These are phyloP conservation scores for Cicer pinnatifidum DNA, from an alignment of 306 rosid genomes.

Conservation along the genomic window DNA sequence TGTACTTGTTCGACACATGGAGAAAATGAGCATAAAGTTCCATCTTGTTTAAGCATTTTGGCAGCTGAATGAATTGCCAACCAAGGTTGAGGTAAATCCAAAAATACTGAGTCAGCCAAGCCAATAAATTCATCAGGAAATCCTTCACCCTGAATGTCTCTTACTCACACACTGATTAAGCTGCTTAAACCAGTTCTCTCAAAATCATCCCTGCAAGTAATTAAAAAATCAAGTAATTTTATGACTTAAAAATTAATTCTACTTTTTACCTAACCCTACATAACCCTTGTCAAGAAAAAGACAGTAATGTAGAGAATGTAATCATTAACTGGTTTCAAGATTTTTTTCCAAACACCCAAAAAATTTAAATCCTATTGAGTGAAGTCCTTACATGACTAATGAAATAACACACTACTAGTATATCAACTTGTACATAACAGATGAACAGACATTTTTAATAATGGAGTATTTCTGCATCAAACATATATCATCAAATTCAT, in stretches of 20 bases:
- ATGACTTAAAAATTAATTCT: not conserved
- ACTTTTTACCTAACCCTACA: not conserved
- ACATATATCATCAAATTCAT: slow-evolving; percentile 13
- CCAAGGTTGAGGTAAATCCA: slow-evolving; percentile 97
- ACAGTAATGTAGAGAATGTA: not conserved
- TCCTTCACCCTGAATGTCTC: slow-evolving; percentile 89
- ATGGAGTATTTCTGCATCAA: slow-evolving; percentile 10
- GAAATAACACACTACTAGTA: not conserved
- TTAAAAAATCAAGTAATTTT: slow-evolving; percentile 19
- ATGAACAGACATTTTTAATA: not conserved
- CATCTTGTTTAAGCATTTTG: slow-evolving; percentile 75
- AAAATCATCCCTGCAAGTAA: slow-evolving; percentile 71
- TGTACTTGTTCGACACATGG: slow-evolving; percentile 90
- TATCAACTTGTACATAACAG: slow-evolving; percentile 19
- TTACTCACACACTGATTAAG: slow-evolving; percentile 71
- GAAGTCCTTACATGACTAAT: not conserved
- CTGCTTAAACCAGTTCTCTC: slow-evolving; percentile 77
- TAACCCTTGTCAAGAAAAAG: not conserved
- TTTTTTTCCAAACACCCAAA: not conserved
- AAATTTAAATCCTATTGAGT: not conserved
- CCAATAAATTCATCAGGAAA: slow-evolving; percentile 71
- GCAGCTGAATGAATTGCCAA: slow-evolving; percentile 80
- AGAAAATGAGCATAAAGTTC: slow-evolving; percentile 74
- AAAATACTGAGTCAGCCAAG: slow-evolving; percentile 71
- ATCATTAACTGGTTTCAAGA: not conserved